A percentile compares a stretch with the other conserved stretches of the same genome.
phyloP scores from a whole-genome alignment of 352 stramenopile species.

The Aphanomyces stellatus region DNA sequence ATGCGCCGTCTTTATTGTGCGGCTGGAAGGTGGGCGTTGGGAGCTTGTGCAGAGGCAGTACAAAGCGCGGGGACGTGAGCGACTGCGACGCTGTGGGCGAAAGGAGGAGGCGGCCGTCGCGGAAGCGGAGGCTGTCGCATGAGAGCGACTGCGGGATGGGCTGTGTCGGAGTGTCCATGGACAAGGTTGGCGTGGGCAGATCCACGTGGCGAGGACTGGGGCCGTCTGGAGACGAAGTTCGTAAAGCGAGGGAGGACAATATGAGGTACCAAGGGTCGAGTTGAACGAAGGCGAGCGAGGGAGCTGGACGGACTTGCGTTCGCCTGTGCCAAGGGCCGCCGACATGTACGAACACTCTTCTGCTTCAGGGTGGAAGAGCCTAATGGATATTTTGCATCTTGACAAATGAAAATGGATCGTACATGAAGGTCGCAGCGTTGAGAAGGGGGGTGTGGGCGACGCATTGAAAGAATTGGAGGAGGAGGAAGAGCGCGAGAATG shows the following conservation, averaged over 20 bases:
- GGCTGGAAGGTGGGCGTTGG: background rate
- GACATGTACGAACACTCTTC: constrained; percentile 25
- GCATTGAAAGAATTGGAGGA: constrained; percentile 63
- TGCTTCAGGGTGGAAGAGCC: constrained; percentile 50
- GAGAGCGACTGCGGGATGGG: background rate
- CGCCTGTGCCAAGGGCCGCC: background rate
- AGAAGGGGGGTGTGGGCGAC: constrained; percentile 74
- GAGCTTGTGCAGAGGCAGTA: background rate
- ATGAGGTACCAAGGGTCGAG: background rate
- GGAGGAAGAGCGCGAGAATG: constrained; percentile 61
- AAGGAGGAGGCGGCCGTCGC: background rate
- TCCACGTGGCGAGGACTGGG: background rate
- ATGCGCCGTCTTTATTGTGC: background rate
- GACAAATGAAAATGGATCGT: constrained; percentile 1
- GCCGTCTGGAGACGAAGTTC: background rate
- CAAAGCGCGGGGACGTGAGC: background rate
- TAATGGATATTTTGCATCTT: constrained; percentile 5
- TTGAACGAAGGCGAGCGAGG: background rate
- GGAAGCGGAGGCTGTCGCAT: background rate
- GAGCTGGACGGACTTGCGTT: background rate
- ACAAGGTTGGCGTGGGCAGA: background rate
- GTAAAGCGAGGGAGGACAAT: background rate
- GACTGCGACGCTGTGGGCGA: background rate
- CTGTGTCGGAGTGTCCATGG: background rate
- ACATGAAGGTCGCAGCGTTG: constrained; percentile 73